These are phyloP conservation scores for Gymnopus androsaceus DNA, from an alignment of 1,284 basidiomycete species.

Conservation along the genomic window DNA sequence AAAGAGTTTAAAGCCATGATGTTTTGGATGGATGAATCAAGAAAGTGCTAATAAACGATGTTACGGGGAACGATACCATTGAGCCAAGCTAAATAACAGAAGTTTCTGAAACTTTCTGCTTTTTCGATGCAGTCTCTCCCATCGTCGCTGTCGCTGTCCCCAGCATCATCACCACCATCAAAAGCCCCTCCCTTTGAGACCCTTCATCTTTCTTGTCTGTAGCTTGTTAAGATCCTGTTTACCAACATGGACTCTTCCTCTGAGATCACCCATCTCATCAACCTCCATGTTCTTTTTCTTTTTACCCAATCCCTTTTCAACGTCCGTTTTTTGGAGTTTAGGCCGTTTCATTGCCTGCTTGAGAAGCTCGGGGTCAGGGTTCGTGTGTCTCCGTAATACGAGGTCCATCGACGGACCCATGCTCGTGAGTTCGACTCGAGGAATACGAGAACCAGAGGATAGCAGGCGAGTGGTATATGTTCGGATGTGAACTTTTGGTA, in stretches of 20 bases:
- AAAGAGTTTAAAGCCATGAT: too few relatives aligned
- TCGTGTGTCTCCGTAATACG: slow-evolving; percentile 71
- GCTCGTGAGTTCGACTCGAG: slow-evolving; percentile 80
- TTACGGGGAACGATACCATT: too few relatives aligned
- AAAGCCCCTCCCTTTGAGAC: slow-evolving; percentile 55
- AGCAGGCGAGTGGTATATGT: slow-evolving; percentile 78
- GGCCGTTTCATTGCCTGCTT: slow-evolving; percentile 82
- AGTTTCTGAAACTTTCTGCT: too few relatives aligned
- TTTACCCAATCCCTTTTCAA: slow-evolving; percentile 88
- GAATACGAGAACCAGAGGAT: slow-evolving; percentile 71
- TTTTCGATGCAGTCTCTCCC: slow-evolving; percentile 1
- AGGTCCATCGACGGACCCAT: slow-evolving; percentile 95
- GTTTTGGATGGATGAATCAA: too few relatives aligned
- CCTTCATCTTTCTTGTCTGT: slow-evolving; percentile 94
- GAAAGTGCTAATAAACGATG: too few relatives aligned
- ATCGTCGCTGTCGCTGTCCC: slow-evolving; percentile 5
- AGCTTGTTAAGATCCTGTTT: slow-evolving; percentile 88
- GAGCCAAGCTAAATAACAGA: too few relatives aligned
- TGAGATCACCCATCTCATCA: slow-evolving; percentile 97
- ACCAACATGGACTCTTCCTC: slow-evolving; percentile 87
- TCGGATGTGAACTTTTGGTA: slow-evolving; percentile 88
- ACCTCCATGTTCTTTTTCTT: slow-evolving; percentile 95
- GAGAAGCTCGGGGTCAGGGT: slow-evolving; percentile 78
- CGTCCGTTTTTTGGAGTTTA: slow-evolving; percentile 83
- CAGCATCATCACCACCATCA: slow-evolving; percentile 7